A percentile compares a stretch with the other conserved stretches of the same genome.
Conservation (phyloP, 179 eudicot species). For the Vitellaria paradoxa region DNA sequence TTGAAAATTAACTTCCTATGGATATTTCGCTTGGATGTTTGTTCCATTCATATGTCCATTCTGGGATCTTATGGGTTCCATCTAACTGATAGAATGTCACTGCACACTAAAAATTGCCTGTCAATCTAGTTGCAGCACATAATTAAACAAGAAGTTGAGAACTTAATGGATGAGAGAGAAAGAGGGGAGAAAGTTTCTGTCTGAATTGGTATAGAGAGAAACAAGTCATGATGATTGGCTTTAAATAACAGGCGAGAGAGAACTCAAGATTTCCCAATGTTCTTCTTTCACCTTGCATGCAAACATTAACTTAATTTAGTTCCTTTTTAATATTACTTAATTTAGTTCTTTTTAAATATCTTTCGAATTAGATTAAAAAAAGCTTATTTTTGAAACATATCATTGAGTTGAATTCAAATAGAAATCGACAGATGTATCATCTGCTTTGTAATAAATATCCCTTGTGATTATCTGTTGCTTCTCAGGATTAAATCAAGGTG, state of each 20-base stretch:
- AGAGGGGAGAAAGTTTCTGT: neutral
- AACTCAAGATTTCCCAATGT: too few species aligned
- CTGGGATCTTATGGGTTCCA: neutral
- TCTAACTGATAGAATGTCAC: neutral
- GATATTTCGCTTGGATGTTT: neutral
- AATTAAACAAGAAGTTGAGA: neutral
- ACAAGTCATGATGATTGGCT: too few species aligned
- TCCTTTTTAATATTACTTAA: neutral
- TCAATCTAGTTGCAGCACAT: neutral
- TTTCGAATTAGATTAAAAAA: neutral
- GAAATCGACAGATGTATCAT: too few species aligned
- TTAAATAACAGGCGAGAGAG: too few species aligned
- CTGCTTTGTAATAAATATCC: neutral
- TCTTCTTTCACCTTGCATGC: neutral
- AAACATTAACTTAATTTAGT: neutral
- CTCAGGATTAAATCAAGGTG: conserved; percentile 63
- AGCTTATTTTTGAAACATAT: neutral
- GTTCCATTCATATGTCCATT: neutral
- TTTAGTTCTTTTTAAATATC: neutral
- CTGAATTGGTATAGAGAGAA: neutral
- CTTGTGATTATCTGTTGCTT: conserved; percentile 7
- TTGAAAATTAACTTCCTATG: neutral
- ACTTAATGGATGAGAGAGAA: neutral
- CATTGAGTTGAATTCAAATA: neutral
- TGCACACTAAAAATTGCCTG: neutral